Conservation (phyloP, 2,329 filamentous ascomycete genomes). For the Scleromitrula shiraiana region DNA sequence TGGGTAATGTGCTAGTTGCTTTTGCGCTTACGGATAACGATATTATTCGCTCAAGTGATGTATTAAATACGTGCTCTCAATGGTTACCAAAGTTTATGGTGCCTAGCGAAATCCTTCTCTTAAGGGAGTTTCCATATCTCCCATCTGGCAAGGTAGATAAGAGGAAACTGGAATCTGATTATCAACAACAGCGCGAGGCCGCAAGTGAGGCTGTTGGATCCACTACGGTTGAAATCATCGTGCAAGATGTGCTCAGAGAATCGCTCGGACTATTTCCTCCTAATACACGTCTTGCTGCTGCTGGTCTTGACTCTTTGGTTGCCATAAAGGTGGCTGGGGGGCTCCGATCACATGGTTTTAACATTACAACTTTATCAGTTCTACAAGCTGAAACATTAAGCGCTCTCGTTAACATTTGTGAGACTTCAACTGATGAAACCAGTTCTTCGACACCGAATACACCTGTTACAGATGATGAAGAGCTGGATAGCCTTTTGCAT, state of each 20-base stretch:
- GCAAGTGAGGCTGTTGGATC: slow-evolving; percentile 20
- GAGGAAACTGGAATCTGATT: slow-evolving; percentile 51
- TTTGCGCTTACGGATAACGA: slow-evolving; percentile 45
- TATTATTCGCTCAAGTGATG: slow-evolving; percentile 31
- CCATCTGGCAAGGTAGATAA: slow-evolving; percentile 80
- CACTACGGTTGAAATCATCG: slow-evolving; percentile 18
- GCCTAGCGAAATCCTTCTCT: slow-evolving; percentile 61
- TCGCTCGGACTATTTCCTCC: slow-evolving; percentile 21
- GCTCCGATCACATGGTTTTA: slow-evolving; percentile 49
- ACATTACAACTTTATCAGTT: slow-evolving; percentile 51
- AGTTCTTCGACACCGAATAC: neutral
- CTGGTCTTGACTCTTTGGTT: slow-evolving; percentile 59
- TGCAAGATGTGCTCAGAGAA: slow-evolving; percentile 18
- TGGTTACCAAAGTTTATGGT: slow-evolving; percentile 85
- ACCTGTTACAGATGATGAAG: neutral
- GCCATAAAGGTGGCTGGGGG: slow-evolving; percentile 56
- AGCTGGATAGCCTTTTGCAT: slow-evolving; percentile 10
- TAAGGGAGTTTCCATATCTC: slow-evolving; percentile 61
- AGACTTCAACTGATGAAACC: slow-evolving; percentile 16
- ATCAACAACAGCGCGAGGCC: slow-evolving; percentile 30
- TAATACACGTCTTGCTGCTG: slow-evolving; percentile 39
- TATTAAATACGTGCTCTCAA: slow-evolving; percentile 53
- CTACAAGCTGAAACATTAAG: slow-evolving; percentile 46
- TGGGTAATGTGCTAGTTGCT: slow-evolving; percentile 61
- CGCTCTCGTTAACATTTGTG: slow-evolving; percentile 30